Evolutionary conservation across 495 filamentous ascomycete species (phyloP), one percentile per base, ranked within the genome.

Genomic region (Penicillium odoratum): DNA sequence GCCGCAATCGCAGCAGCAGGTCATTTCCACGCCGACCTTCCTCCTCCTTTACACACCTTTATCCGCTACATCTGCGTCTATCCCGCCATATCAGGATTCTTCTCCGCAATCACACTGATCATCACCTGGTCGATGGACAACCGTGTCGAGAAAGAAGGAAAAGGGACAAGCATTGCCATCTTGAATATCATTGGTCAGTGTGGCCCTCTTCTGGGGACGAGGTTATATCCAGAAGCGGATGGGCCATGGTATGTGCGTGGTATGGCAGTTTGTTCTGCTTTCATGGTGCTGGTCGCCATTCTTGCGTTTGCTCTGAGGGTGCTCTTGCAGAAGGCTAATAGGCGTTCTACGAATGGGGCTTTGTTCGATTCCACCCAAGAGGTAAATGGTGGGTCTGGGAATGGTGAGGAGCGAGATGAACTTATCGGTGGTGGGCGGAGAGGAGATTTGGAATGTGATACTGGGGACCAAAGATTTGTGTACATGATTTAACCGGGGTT

Each of bases 101-200:
- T 87, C 70, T 82, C 81, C 10, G 78, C 78, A 10, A 78, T 86
- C 56, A 85, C 84, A 0, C 66, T 86, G 10, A 83, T 87, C 54
- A 84, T 87, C 57, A 86, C 84, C 43, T 86, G 84, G 84, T 83
- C 81, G 16, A 77, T 87, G 70, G 85, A 86, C 59, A 86, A 86
- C 64, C 81, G 84, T 29, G 65, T 70, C 47, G 78, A 76, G 15
- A 79, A 85, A 11, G 77, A 80, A 56, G 74, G 73, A 15, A 83
- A 83, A 36, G 85, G 83, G 0, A 78, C 82, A 0, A 83, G 83
- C 44, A 77, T 87, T 29, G 78, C 78, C 10, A 73, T 87, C 30
- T 59, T 87, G 10, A 85, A 87, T 56, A 58, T 83, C 26, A 78
- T 87, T 29, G 85, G 85, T 0, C 85, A 88, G 58, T 81, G 83